Evolutionary conservation across 352 stramenopile species (phyloP).

Genomic region (Phytophthora pistaciae): DNA sequence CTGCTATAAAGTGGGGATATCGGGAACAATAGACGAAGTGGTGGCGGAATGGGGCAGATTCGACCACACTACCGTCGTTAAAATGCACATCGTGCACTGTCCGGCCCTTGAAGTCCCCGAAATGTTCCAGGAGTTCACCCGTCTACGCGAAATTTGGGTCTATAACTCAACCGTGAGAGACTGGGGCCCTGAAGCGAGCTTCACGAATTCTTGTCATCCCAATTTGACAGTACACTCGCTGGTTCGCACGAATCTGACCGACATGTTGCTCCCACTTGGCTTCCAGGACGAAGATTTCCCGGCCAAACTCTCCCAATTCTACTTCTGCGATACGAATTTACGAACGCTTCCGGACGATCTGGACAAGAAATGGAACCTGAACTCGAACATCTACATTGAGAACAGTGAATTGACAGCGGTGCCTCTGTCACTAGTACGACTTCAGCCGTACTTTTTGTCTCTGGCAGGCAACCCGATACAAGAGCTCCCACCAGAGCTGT

Average conservation of each 20-base stretch:
- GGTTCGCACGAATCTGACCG: slow-evolving; percentile 34
- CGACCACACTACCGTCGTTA: slow-evolving; percentile 25
- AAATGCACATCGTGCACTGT: slow-evolving; percentile 40
- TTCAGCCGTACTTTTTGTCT: slow-evolving; percentile 5
- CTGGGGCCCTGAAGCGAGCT: slow-evolving; percentile 29
- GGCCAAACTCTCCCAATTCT: slow-evolving; percentile 25
- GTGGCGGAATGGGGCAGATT: slow-evolving; percentile 14
- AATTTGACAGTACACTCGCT: slow-evolving; percentile 36
- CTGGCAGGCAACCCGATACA: slow-evolving; percentile 4
- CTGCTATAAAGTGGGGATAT: slow-evolving; percentile 26
- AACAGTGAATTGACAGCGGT: background rate
- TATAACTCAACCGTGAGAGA: slow-evolving; percentile 45
- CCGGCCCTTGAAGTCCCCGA: slow-evolving; percentile 36
- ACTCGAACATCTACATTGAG: slow-evolving; percentile 1
- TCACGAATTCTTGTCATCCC: slow-evolving; percentile 36
- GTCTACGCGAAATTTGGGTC: slow-evolving; percentile 34
- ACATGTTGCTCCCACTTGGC: slow-evolving; percentile 34
- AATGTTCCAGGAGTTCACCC: slow-evolving; percentile 33
- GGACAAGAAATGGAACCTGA: slow-evolving; percentile 29
- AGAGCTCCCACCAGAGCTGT: background rate
- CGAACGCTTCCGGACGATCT: slow-evolving; percentile 36
- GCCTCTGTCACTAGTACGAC: background rate
- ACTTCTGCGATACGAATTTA: slow-evolving; percentile 38
- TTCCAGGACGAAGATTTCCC: slow-evolving; percentile 43
- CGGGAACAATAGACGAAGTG: slow-evolving; percentile 10